Conservation (phyloP, 2,329 filamentous ascomycete genomes). For the Hypoxylon sp. region DNA sequence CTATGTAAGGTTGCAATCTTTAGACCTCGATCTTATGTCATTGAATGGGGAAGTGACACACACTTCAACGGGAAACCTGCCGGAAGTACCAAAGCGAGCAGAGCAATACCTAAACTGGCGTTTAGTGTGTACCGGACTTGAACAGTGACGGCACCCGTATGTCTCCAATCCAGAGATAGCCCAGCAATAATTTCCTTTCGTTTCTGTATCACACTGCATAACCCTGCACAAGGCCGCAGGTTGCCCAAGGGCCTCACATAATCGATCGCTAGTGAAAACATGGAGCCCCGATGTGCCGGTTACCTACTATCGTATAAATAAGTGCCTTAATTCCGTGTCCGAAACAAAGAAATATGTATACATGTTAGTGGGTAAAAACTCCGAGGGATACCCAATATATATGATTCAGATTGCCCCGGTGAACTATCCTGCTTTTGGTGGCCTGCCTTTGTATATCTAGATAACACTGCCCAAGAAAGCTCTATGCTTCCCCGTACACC, state of each 20-base stretch:
- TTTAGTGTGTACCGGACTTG: slow-evolving; percentile 1
- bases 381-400: slow-evolving; percentile 12
- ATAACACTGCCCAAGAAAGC: not conserved
- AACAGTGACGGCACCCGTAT: not conserved
- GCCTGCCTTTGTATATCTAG: slow-evolving; percentile 3
- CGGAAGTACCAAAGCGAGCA: not conserved
- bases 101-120: slow-evolving; percentile 2
- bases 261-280: slow-evolving; percentile 10
- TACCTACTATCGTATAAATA: slow-evolving; percentile 6
- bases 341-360: slow-evolving; percentile 16
- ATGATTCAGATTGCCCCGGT: slow-evolving; percentile 9
- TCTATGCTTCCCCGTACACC: not conserved
- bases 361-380: slow-evolving; percentile 13
- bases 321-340: slow-evolving; percentile 1
- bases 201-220: slow-evolving; percentile 24
- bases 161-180: not conserved
- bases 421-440: not conserved
- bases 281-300: slow-evolving; percentile 18
- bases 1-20: slow-evolving; percentile 3
- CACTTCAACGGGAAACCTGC: not conserved
- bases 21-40: slow-evolving; percentile 18
- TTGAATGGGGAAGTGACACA: slow-evolving; percentile 5
- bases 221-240: slow-evolving; percentile 7
- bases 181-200: slow-evolving; percentile 2
- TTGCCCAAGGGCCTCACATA: slow-evolving; percentile 10